Evolutionary conservation across 768 basidiomycete species (phyloP).

Genomic region (Suillus discolor): DNA sequence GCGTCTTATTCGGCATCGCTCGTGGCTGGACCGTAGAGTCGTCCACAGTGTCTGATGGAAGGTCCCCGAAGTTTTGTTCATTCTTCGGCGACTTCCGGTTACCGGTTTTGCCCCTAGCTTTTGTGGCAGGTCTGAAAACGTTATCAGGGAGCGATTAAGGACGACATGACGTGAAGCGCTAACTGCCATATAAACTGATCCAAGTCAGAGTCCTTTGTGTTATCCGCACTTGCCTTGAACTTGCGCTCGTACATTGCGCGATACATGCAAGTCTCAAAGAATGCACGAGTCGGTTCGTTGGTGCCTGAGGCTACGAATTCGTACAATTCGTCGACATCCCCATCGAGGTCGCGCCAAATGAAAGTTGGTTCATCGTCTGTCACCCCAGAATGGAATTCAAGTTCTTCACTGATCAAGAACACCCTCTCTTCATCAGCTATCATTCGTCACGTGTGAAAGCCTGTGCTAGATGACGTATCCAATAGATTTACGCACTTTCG

Average conservation of each 20-base stretch:
- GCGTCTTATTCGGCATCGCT: slow-evolving; percentile 18
- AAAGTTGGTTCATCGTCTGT: slow-evolving; percentile 81
- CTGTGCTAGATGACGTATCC: background rate
- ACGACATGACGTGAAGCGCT: slow-evolving; percentile 33
- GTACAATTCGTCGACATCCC: slow-evolving; percentile 90
- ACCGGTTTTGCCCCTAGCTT: slow-evolving; percentile 20
- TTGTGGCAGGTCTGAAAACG: slow-evolving; percentile 24
- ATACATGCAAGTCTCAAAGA: slow-evolving; percentile 94
- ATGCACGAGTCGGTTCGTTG: slow-evolving; percentile 73
- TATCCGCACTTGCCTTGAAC: slow-evolving; percentile 72
- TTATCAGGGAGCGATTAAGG: background rate
- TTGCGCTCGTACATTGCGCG: slow-evolving; percentile 97
- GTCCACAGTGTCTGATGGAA: slow-evolving; percentile 8
- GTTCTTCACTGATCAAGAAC: slow-evolving; percentile 88
- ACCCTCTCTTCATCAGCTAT: slow-evolving; percentile 92
- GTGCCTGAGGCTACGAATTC: slow-evolving; percentile 88
- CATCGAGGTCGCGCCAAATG: slow-evolving; percentile 89
- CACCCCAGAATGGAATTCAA: slow-evolving; percentile 79
- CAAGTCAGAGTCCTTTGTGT: slow-evolving; percentile 65
- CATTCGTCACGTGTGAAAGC: slow-evolving; percentile 12
- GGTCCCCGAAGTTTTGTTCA: slow-evolving; percentile 14
- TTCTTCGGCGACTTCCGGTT: slow-evolving; percentile 18
- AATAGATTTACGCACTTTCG: slow-evolving; percentile 57
- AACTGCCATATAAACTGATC: slow-evolving; percentile 83
- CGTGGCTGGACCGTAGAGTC: slow-evolving; percentile 14